Conservation (phyloP, 441 rosid species). For the Dalechampia spathulata region DNA sequence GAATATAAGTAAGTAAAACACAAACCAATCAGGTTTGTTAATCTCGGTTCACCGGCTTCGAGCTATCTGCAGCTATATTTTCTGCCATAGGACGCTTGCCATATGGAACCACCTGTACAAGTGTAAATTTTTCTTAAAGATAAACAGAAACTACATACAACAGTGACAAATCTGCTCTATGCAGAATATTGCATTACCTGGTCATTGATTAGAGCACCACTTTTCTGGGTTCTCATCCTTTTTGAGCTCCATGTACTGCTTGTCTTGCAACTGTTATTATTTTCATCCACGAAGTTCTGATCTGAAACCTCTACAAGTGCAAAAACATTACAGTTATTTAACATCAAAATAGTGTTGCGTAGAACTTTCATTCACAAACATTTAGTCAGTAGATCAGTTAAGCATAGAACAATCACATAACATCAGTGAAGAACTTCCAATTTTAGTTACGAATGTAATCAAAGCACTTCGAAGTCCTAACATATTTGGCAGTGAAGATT, state of each 20-base stretch:
- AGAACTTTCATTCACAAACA: not conserved
- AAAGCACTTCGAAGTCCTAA: not conserved
- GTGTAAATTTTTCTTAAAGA: not conserved
- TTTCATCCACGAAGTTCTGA: conserved; percentile 70
- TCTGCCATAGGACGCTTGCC: conserved; percentile 11
- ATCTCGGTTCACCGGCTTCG: not conserved
- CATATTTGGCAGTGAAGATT: not conserved
- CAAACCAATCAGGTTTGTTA: conserved; percentile 2
- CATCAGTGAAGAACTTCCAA: too few relatives aligned
- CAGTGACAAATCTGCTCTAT: not conserved
- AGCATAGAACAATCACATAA: not conserved
- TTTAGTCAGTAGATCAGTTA: not conserved
- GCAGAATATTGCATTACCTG: conserved; percentile 27
- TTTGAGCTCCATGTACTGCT: conserved; percentile 24
- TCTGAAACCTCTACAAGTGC: conserved; percentile 54
- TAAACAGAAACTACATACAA: not conserved
- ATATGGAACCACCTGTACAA: conserved; percentile 30
- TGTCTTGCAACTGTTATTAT: conserved; percentile 16
- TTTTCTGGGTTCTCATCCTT: conserved; percentile 21
- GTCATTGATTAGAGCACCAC: conserved; percentile 21
- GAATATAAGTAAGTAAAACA: not conserved
- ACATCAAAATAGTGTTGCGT: not conserved
- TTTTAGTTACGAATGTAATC: not conserved
- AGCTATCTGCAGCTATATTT: conserved; percentile 4
- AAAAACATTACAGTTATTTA: not conserved